A percentile compares a stretch with the other conserved stretches of the same genome.
phyloP scores from a whole-genome alignment of 768 basidiomycete genomes.

The Lentinula edodes region DNA sequence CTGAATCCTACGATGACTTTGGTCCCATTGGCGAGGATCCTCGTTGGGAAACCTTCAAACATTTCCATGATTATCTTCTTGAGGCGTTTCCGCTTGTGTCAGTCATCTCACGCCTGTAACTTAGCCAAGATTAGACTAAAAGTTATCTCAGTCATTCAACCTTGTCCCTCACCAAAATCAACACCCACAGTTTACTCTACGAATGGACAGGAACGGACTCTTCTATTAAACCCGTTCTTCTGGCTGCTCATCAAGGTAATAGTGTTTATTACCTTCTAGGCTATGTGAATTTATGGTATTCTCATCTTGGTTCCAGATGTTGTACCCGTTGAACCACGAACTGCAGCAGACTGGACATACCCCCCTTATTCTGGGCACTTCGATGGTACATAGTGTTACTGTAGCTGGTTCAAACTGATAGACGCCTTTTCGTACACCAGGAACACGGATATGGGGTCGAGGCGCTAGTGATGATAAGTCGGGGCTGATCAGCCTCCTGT shows the following conservation, averaged over 20 bases:
- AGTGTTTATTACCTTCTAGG: neutral
- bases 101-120: constrained; percentile 1
- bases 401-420: neutral
- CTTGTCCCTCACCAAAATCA: constrained; percentile 30
- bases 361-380: constrained; percentile 47
- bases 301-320: constrained; percentile 31
- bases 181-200: constrained; percentile 52
- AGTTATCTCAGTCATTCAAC: constrained; percentile 3
- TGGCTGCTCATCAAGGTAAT: constrained; percentile 46
- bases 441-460: constrained; percentile 50
- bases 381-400: constrained; percentile 24
- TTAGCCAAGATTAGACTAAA: neutral
- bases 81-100: constrained; percentile 9
- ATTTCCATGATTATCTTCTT: constrained; percentile 10
- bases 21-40: constrained; percentile 21
- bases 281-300: neutral
- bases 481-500: constrained; percentile 36
- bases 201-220: constrained; percentile 48
- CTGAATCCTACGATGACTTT: constrained; percentile 23
- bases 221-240: constrained; percentile 46
- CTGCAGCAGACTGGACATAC: constrained; percentile 38
- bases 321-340: constrained; percentile 45
- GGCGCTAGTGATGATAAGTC: constrained; percentile 51
- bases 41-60: constrained; percentile 12
- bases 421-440: constrained; percentile 12